These are phyloP conservation scores for Citrus glauca DNA, from an alignment of 345 rosid species.

Conservation along the genomic window DNA sequence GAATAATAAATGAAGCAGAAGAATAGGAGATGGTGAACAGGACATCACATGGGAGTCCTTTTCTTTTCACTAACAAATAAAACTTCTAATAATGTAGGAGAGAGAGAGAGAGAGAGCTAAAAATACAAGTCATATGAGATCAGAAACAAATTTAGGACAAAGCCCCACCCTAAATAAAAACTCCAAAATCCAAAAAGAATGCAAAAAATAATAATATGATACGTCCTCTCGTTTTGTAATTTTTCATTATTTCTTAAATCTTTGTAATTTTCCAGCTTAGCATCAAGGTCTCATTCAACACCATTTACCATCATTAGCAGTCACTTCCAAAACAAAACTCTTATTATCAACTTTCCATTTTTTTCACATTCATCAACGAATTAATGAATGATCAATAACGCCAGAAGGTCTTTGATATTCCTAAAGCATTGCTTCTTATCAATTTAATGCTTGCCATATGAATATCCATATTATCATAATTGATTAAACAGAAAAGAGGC, in stretches of 20 bases:
- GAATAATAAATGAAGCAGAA: constrained; percentile 8
- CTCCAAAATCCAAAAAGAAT: constrained; percentile 1
- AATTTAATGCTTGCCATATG: too few relatives aligned
- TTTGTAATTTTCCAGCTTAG: not conserved
- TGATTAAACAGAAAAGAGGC: too few relatives aligned
- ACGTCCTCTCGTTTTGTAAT: not conserved
- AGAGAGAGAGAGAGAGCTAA: constrained; percentile 2
- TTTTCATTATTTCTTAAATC: not conserved
- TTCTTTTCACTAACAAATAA: constrained; percentile 9
- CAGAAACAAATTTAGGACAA: constrained; percentile 4
- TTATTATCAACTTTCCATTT: constrained; percentile 11
- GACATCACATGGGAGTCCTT: constrained; percentile 32
- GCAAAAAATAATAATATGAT: not conserved
- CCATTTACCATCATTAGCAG: constrained; percentile 15
- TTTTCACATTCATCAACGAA: constrained; percentile 25
- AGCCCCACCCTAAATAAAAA: not conserved
- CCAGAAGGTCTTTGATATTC: not conserved
- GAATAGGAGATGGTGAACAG: constrained; percentile 10
- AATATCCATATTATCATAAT: too few relatives aligned
- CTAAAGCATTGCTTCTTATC: too few relatives aligned
- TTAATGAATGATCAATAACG: constrained; percentile 32
- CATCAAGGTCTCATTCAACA: constrained; percentile 11
- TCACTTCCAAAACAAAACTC: constrained; percentile 19
- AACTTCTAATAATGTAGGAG: constrained; percentile 14
- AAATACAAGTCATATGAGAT: not conserved